Conservation (phyloP, 208 protist species). For the Trypanosoma platydactyli region DNA sequence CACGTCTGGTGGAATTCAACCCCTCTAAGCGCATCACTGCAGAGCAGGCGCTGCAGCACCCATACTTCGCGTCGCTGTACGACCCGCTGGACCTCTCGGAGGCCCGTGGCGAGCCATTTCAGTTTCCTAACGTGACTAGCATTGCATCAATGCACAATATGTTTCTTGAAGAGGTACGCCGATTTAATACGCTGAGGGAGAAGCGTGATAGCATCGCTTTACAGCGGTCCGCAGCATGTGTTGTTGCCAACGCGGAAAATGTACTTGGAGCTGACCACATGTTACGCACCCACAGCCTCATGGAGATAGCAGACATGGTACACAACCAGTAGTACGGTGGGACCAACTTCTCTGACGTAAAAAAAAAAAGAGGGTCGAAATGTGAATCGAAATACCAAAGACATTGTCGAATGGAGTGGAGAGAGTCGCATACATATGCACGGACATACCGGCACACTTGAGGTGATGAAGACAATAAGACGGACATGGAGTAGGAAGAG, state of each 20-base stretch:
- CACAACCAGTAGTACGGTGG: background rate
- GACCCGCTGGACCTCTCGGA: conserved; percentile 80
- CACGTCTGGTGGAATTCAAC: conserved; percentile 85
- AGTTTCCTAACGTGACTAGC: conserved; percentile 79
- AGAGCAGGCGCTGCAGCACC: conserved; percentile 85
- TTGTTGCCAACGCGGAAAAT: conserved; percentile 29
- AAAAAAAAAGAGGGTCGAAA: too few species aligned
- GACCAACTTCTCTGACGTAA: too few species aligned
- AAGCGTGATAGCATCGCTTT: conserved; percentile 47
- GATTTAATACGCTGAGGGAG: conserved; percentile 66
- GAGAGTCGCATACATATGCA: too few species aligned
- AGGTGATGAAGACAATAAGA: too few species aligned
- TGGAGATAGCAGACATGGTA: conserved; percentile 68
- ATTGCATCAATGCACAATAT: conserved; percentile 72
- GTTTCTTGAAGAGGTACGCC: conserved; percentile 67
- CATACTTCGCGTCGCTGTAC: conserved; percentile 85
- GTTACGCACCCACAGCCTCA: conserved; percentile 78
- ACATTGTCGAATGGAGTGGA: too few species aligned
- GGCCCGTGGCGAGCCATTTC: conserved; percentile 73
- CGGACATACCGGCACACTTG: too few species aligned
- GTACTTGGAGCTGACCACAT: conserved; percentile 71
- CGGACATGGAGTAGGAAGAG: too few species aligned
- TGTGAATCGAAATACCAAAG: too few species aligned
- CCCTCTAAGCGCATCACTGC: conserved; percentile 76
- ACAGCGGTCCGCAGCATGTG: conserved; percentile 40